Conservation (phyloP, 2,329 filamentous ascomycete species). For the Ceratocystis lukuohia region DNA sequence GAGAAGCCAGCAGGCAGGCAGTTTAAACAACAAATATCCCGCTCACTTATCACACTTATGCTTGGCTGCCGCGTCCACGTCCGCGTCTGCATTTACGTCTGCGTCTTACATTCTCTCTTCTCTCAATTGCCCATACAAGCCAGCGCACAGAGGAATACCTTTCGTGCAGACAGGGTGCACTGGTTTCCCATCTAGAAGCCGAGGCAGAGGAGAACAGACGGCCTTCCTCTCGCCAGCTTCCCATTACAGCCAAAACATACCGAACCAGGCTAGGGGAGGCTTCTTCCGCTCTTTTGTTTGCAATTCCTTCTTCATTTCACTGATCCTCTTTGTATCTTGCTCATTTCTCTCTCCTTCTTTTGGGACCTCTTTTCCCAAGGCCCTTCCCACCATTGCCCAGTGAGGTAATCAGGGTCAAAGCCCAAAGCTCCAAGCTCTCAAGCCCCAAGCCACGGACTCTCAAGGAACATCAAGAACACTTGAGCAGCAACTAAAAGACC, state of each 20-base stretch:
- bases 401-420: conserved; percentile 1
- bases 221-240: not conserved
- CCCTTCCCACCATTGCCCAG: not conserved
- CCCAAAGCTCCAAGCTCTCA: not conserved
- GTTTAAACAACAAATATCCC: too few relatives aligned
- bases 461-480: not conserved
- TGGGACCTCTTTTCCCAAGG: too few relatives aligned
- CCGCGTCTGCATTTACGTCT: too few relatives aligned
- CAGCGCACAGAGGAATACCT: too few relatives aligned
- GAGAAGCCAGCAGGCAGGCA: not conserved
- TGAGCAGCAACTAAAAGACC: not conserved
- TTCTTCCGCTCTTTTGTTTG: not conserved
- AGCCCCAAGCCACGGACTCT: not conserved
- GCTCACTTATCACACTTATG: too few relatives aligned
- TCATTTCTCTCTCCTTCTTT: not conserved
- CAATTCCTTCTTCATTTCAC: too few relatives aligned
- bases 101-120: too few relatives aligned
- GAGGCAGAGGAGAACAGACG: not conserved
- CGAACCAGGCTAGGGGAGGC: not conserved
- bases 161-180: not conserved
- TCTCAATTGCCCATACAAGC: too few relatives aligned
- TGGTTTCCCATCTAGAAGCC: not conserved
- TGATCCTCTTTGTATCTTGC: not conserved
- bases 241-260: not conserved
- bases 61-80: too few relatives aligned